phyloP scores from a whole-genome alignment of 1,284 basidiomycete species.

The Trichosporon asahii region DNA sequence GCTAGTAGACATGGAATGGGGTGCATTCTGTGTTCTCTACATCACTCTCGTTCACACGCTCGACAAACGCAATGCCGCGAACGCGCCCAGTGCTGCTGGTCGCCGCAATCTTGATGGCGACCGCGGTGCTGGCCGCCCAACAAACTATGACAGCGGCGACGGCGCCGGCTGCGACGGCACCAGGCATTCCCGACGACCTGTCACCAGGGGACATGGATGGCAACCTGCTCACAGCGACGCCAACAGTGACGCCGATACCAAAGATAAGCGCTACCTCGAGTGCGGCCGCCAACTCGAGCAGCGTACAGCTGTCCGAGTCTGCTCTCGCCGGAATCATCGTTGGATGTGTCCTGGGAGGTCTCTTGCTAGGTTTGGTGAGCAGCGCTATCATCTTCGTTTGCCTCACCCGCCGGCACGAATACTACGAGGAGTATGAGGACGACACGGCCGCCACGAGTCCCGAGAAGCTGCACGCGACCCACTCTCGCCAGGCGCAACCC shows the following conservation, averaged over 20 bases:
- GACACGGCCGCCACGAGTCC: not conserved
- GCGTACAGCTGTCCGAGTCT: not conserved
- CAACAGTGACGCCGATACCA: not conserved
- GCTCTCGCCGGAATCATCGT: slow-evolving; percentile 1
- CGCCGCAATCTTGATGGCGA: not conserved
- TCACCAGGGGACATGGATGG: not conserved
- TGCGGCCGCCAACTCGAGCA: not conserved
- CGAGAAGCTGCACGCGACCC: not conserved
- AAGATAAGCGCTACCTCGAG: not conserved
- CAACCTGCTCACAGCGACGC: not conserved
- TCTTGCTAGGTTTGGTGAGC: not conserved
- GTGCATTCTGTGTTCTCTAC: not conserved
- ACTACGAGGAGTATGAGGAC: not conserved
- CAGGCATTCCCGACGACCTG: not conserved
- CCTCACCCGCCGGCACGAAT: not conserved
- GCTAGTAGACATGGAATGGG: not conserved
- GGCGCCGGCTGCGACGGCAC: not conserved
- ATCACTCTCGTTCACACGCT: not conserved
- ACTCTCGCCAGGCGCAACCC: not conserved
- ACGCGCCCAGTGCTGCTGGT: not conserved
- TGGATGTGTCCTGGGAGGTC: not conserved
- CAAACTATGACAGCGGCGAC: not conserved
- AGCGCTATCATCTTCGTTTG: not conserved
- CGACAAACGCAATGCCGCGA: not conserved
- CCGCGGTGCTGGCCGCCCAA: not conserved